A percentile compares a stretch with the other conserved stretches of the same genome.
Evolutionary conservation across 2,329 filamentous ascomycete genomes (phyloP).

Genomic region (Byssoonygena ceratinophila): DNA sequence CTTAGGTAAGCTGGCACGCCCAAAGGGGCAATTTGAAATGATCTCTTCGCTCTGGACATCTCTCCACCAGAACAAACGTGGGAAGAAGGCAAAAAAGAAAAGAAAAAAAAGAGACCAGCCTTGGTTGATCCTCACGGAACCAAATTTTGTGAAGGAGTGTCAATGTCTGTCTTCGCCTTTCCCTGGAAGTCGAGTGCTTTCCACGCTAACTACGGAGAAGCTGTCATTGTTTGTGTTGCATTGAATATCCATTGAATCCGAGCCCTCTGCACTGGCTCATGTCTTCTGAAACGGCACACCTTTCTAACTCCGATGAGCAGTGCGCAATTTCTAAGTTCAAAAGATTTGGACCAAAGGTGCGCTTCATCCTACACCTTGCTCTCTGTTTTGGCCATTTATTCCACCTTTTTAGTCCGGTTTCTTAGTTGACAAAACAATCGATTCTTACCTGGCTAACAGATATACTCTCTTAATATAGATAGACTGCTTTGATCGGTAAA

Average conservation of each 20-base stretch:
- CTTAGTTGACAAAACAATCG: background rate
- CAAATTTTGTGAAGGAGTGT: background rate
- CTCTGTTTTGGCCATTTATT: background rate
- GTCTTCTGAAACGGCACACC: background rate
- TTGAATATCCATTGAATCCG: background rate
- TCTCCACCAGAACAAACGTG: slow-evolving; percentile 7
- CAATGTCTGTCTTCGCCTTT: background rate
- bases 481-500: slow-evolving; percentile 2
- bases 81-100: background rate
- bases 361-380: background rate
- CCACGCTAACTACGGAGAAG: background rate
- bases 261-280: background rate
- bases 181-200: background rate
- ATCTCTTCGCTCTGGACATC: slow-evolving; percentile 2
- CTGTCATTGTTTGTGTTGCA: slow-evolving; percentile 4
- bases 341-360: background rate
- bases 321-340: background rate
- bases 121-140: slow-evolving; percentile 1
- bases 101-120: too few relatives aligned
- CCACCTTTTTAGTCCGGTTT: background rate
- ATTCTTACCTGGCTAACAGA: background rate
- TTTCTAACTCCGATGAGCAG: background rate
- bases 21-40: slow-evolving; percentile 6
- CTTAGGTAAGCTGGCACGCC: background rate
- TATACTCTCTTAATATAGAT: background rate